Base-by-base conservation (phyloP, 148 eudicot genomes). In the Spergularia marina region DNA sequence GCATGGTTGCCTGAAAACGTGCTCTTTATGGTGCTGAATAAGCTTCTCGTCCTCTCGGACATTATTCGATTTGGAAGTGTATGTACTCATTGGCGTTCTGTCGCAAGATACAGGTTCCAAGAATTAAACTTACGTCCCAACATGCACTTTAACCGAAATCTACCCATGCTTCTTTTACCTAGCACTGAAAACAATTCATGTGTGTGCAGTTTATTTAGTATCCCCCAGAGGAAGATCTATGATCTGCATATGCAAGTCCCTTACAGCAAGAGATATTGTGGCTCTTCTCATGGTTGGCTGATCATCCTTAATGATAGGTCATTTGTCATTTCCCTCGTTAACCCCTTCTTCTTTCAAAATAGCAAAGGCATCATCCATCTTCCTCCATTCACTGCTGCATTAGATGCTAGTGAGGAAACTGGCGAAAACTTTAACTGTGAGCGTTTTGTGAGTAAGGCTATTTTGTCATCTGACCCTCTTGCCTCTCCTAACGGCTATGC, bases 231-330 rank as follows among this genome's bases (percentile, higher is more conserved):
- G 40, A 30, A 74, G 56, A 62, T 63, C 51, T 74, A 63, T 74
- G 76, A 74, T 74, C 76, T 74, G 17, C 59, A 12, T 6, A 18
- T 74, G 57, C 49, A 52, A 49, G 59, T 63, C 57, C 76, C 76
- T 51, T 62, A 51, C 69, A 74, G 41, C 23, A 74, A 53, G 44
- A 74, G 76, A 63, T 74, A 54, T 5, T 62, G 68, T 63, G 76
- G 76, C 39, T 74, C 69, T 63, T 74, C 76, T 74, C 76, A 63
- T 52, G 76, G 76, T 63, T 74, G 76, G 76, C 68, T 74, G 68
- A 74, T 74, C 76, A 62, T 30, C 58, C 70, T 74, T 40, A 51
- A 74, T 74, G 71, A 54, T 7, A 52, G 1, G 59, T 65, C 77
- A 15, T 74, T 74, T 25, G 53, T 30, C 71, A 34, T 74, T 34